phyloP scores from a whole-genome alignment of 2,329 filamentous ascomycete genomes.

The Diaporthe humulicola region DNA sequence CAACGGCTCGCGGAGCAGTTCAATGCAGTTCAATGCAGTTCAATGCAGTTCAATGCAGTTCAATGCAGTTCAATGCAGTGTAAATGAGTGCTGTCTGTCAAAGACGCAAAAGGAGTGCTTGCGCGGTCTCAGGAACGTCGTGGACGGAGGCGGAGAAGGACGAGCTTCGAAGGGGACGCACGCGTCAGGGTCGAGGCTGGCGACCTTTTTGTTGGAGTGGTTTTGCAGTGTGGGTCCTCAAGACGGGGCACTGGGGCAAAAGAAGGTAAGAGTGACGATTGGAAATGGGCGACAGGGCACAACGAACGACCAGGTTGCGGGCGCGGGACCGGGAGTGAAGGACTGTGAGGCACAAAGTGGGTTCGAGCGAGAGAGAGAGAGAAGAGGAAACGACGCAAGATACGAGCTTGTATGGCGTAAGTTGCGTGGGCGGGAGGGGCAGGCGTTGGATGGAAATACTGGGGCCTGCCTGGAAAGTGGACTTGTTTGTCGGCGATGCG shows the following conservation, averaged over 20 bases:
- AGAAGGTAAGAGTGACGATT: background rate
- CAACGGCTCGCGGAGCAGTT: background rate
- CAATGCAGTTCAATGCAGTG: constrained; percentile 14
- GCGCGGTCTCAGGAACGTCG: constrained; percentile 16
- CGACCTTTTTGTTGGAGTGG: constrained; percentile 34
- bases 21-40: too few species aligned
- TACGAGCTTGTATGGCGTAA: background rate
- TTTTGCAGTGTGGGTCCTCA: constrained; percentile 14
- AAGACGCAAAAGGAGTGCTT: constrained; percentile 57
- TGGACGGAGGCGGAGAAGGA: constrained; percentile 12
- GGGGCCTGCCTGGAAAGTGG: constrained; percentile 27
- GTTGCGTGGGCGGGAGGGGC: constrained; percentile 31
- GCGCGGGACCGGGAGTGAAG: constrained; percentile 1
- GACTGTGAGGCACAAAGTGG: constrained; percentile 10
- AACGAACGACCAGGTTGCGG: constrained; percentile 9
- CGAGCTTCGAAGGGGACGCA: background rate
- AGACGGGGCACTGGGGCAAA: background rate
- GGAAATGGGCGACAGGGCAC: background rate
- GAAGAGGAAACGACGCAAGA: background rate
- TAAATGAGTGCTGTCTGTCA: constrained; percentile 59
- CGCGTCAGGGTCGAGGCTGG: constrained; percentile 37
- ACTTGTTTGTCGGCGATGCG: constrained; percentile 16
- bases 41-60: too few species aligned
- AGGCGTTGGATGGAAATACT: constrained; percentile 33
- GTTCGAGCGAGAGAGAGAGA: background rate